These are phyloP conservation scores for Bipolaris bicolor DNA, from an alignment of 2,329 filamentous ascomycete genomes.

Conservation along the genomic window DNA sequence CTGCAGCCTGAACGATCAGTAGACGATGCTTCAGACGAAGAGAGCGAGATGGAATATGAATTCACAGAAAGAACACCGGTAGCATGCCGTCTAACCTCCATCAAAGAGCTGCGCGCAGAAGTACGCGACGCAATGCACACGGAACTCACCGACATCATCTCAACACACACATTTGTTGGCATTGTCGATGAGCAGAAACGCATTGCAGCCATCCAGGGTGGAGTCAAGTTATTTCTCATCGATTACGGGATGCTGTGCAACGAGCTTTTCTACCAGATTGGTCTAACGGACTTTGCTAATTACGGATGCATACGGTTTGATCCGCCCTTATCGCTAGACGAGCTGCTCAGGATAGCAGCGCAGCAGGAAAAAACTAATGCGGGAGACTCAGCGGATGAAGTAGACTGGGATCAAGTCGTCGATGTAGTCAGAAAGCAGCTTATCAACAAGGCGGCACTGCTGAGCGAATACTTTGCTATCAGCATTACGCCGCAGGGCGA, in stretches of 20 bases:
- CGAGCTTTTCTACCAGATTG: conserved; percentile 95
- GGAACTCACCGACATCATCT: conserved; percentile 84
- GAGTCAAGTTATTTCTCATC: conserved; percentile 87
- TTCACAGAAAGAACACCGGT: conserved; percentile 71
- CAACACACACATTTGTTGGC: conserved; percentile 89
- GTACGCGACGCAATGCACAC: conserved; percentile 85
- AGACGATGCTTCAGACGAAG: conserved; percentile 35
- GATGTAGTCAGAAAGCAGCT: conserved; percentile 71
- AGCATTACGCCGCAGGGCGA: conserved; percentile 80
- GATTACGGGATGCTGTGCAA: conserved; percentile 86
- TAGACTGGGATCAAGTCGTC: conserved; percentile 71
- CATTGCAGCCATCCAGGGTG: conserved; percentile 89
- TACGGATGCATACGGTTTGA: conserved; percentile 84
- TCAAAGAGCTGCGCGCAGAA: conserved; percentile 81
- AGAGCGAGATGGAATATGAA: conserved; percentile 71
- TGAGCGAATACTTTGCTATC: conserved; percentile 89
- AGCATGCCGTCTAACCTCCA: conserved; percentile 76
- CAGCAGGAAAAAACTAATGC: conserved; percentile 68
- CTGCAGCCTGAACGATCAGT: conserved; percentile 64
- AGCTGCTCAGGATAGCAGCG: conserved; percentile 75
- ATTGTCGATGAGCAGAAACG: conserved; percentile 86
- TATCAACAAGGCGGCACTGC: conserved; percentile 79
- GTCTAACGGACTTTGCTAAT: conserved; percentile 93
- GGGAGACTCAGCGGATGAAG: conserved; percentile 55
- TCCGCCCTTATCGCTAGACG: conserved; percentile 72